Percentiles rank a stretch among this genome's conserved stretches.
Evolutionary conservation across 805 yeast genomes (phyloP).

Genomic region (Cyberlindnera xylosilytica): DNA sequence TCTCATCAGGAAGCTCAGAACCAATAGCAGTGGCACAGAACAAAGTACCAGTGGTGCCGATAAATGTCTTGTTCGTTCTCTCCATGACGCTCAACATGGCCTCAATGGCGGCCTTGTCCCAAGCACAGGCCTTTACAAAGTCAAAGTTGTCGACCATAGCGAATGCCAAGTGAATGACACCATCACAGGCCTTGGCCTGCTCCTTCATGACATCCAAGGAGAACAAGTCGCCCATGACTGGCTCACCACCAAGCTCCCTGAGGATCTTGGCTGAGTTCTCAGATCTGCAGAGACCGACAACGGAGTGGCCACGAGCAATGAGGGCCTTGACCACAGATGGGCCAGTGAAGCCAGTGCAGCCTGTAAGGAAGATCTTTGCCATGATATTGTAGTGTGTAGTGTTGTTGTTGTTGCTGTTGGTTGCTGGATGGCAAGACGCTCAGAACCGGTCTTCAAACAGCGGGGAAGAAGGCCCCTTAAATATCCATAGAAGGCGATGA

Average conservation of each 20-base stretch:
- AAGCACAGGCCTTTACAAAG: constrained; percentile 14
- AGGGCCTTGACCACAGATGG: constrained; percentile 24
- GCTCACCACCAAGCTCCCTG: constrained; percentile 22
- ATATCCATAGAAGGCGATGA: too few relatives aligned
- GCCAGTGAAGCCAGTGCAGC: constrained; percentile 37
- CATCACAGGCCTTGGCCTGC: constrained; percentile 33
- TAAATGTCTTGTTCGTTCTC: constrained; percentile 31
- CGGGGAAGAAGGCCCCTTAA: too few relatives aligned
- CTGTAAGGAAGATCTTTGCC: constrained; percentile 35
- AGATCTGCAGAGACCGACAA: constrained; percentile 33
- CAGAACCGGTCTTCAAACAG: too few relatives aligned
- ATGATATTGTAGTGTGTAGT: neutral
- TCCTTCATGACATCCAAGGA: constrained; percentile 29
- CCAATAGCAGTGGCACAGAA: constrained; percentile 9
- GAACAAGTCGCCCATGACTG: constrained; percentile 31
- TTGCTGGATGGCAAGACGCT: too few relatives aligned
- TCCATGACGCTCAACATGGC: constrained; percentile 28
- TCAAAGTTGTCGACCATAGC: constrained; percentile 30
- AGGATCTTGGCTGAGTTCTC: constrained; percentile 28
- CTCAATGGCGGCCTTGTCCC: constrained; percentile 29
- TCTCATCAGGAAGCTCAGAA: constrained; percentile 13
- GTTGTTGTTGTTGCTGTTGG: too few relatives aligned
- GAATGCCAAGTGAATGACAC: constrained; percentile 36
- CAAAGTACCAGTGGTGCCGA: constrained; percentile 26
- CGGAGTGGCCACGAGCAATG: constrained; percentile 26